Evolutionary conservation across 2,329 filamentous ascomycete genomes (phyloP), one percentile per base, ranked within the genome.

Genomic region (Sarocladiaceae sp.): DNA sequence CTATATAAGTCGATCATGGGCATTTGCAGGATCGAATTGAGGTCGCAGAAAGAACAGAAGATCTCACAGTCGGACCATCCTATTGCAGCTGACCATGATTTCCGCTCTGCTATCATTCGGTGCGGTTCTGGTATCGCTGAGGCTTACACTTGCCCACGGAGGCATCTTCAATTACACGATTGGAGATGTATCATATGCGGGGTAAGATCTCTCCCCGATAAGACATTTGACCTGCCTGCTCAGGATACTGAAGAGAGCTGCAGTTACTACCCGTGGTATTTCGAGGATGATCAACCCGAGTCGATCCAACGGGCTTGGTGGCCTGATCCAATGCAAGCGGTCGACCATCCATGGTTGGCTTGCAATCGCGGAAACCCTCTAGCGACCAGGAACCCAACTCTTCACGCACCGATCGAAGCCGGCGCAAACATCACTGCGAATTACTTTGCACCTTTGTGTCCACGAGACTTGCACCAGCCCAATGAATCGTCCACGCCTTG

Each of bases 401-500:
- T 56, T 8, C 55, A 53, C 22, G 50, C 54, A 4, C 50, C 68
- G 26, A 64, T 78, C 54, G 63, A 69, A 11, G 75, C 78, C 5
- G 78, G 78, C 33, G 57, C 63, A 13, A 72, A 68, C 44, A 66
- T 81, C 51, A 74, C 73, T 6, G 74, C 77, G 15, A 64, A 72
- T 56, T 51, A 51, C 36, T 26, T 25, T 8, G 35, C 50, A 10
- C 50, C 50, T 8, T 18, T 17, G 13, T 40, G 29, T 15, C 50
- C 50, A 10, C 17, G 20, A 6, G 33, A 51, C 50, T 28, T 26
- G n/a, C 18, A 51, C 36, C 56, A 36, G 48, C 52, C 15, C 35
- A 51, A 23, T 11, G 36, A 51, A 50, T 48, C 40, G 15, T 56
- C 49, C 20, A 52, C 39, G 4, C 46, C 28, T 15, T 81, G 78